Evolutionary conservation across 108 stramenopile genomes (phyloP).

Genomic region (Cyclotella cryptica): DNA sequence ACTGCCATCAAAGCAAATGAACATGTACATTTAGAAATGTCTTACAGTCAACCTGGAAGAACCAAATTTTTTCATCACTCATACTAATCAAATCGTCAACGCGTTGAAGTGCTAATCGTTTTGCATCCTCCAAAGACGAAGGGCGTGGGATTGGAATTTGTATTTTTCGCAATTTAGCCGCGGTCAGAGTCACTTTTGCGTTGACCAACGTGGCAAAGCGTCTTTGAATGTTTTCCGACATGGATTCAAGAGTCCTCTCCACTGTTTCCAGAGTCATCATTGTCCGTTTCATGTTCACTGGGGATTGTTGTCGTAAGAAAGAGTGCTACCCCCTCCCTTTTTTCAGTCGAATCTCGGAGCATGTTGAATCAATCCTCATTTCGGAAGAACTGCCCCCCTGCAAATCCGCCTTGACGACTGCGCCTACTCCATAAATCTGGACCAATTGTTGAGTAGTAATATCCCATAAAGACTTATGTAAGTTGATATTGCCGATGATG

Average conservation of each 20-base stretch:
- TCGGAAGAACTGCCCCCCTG: slow-evolving; percentile 88
- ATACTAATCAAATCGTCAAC: slow-evolving; percentile 92
- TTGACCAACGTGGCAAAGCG: slow-evolving; percentile 71
- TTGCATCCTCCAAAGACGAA: slow-evolving; percentile 61
- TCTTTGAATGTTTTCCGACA: slow-evolving; percentile 65
- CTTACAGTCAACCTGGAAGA: slow-evolving; percentile 74
- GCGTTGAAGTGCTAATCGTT: slow-evolving; percentile 81
- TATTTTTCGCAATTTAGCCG: slow-evolving; percentile 78
- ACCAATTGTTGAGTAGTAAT: slow-evolving; percentile 78
- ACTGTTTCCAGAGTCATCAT: slow-evolving; percentile 10
- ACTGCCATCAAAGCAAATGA: neutral
- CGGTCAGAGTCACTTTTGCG: slow-evolving; percentile 81
- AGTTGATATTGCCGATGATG: slow-evolving; percentile 81
- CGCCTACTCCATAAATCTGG: slow-evolving; percentile 81
- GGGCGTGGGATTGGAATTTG: slow-evolving; percentile 79
- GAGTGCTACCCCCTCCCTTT: slow-evolving; percentile 78
- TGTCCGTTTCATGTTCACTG: slow-evolving; percentile 31
- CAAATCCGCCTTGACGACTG: slow-evolving; percentile 81
- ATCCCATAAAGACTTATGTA: slow-evolving; percentile 89
- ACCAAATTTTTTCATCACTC: slow-evolving; percentile 91
- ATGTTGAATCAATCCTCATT: slow-evolving; percentile 88
- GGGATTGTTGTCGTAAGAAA: slow-evolving; percentile 72
- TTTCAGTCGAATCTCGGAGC: slow-evolving; percentile 79
- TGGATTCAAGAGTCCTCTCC: slow-evolving; percentile 55
- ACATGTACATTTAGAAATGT: neutral